Conservation (phyloP, 139 green algal species). For the Coelastrella sp. region DNA sequence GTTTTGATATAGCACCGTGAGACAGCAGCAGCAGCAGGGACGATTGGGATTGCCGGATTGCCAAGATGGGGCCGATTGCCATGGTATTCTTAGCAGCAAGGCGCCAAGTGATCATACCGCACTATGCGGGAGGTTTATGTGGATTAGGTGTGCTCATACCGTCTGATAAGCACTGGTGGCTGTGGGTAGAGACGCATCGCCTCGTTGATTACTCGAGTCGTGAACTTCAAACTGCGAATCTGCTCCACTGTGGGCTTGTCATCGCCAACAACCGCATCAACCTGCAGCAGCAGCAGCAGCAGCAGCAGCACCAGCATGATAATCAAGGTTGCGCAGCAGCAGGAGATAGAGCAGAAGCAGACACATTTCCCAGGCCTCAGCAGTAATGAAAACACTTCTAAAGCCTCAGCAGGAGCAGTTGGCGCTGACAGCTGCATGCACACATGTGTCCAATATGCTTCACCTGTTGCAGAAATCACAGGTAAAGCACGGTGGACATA, state of each 20-base stretch:
- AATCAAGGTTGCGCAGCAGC: background rate
- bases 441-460: too few species aligned
- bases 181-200: constrained; percentile 96
- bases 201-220: constrained; percentile 88
- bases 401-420: too few species aligned
- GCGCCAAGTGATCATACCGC: background rate
- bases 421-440: too few species aligned
- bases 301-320: background rate
- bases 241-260: constrained; percentile 76
- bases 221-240: constrained; percentile 73
- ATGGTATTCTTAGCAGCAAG: background rate
- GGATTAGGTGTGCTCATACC: constrained; percentile 23
- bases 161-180: constrained; percentile 94
- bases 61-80: too few species aligned
- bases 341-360: background rate
- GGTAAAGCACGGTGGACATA: background rate
- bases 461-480: background rate
- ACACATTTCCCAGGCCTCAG: background rate
- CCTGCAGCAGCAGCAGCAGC: constrained; percentile 48
- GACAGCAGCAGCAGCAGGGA: background rate
- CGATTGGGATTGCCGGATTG: background rate
- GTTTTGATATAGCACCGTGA: background rate
- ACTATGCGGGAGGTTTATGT: background rate
- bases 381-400: background rate
- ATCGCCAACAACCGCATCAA: constrained; percentile 81